Evolutionary conservation across 2,329 filamentous ascomycete species (phyloP).

Genomic region (Verticillium albo-atrum): DNA sequence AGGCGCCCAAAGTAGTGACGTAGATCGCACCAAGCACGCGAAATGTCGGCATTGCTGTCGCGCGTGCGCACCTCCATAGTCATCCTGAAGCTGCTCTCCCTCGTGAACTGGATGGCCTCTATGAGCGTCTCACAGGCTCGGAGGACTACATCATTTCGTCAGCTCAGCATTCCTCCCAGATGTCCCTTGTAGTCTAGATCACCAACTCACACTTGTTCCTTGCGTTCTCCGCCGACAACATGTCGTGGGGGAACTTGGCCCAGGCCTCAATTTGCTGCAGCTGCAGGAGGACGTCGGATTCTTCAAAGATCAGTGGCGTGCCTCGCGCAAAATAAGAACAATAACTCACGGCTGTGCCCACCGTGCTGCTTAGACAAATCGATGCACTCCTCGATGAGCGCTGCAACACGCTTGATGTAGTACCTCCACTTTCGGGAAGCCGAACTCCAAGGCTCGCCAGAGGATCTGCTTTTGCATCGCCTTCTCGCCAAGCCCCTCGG

Average conservation of each 20-base stretch:
- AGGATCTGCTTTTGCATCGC: conserved; percentile 9
- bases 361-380: not conserved
- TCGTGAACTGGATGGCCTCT: conserved; percentile 5
- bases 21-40: conserved; percentile 20
- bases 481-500: not conserved
- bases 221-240: not conserved
- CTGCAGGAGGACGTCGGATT: not conserved
- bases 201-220: not conserved
- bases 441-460: conserved; percentile 5
- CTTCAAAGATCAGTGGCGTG: not conserved
- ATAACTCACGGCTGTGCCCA: not conserved
- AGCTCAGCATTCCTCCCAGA: not conserved
- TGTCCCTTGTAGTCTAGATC: not conserved
- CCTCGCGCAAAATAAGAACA: not conserved
- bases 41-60: not conserved
- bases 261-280: not conserved
- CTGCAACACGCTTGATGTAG: conserved; percentile 3
- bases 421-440: conserved; percentile 2
- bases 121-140: conserved; percentile 13
- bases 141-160: conserved; percentile 6
- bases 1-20: conserved; percentile 22
- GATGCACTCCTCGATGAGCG: no score
- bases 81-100: not conserved
- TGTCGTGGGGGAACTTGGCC: not conserved
- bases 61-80: not conserved